A percentile compares a stretch with the other conserved stretches of the same genome.
phyloP scores from a whole-genome alignment of 129 eudicot genomes.

The Ambrosia artemisiifolia region DNA sequence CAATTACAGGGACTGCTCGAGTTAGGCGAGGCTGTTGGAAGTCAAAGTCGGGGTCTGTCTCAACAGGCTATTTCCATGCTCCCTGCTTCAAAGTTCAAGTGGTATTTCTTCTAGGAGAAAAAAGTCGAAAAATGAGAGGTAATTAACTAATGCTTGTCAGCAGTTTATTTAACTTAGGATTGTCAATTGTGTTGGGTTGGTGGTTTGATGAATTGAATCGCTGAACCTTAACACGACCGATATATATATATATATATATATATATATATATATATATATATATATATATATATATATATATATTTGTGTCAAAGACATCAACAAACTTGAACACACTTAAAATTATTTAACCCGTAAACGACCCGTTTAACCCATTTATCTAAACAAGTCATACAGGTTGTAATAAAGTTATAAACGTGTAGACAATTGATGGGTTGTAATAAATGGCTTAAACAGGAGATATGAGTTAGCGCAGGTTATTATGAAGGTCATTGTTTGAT shows the following conservation, averaged over 20 bases:
- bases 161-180: background rate
- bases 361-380: too few species aligned
- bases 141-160: background rate
- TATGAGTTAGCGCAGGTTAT: too few species aligned
- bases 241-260: too few species aligned
- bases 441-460: too few species aligned
- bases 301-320: background rate
- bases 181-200: background rate
- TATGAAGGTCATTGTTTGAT: too few species aligned
- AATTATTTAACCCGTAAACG: background rate
- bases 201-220: background rate
- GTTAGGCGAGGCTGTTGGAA: conserved; percentile 92
- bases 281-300: too few species aligned
- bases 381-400: too few species aligned
- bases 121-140: conserved; percentile 72
- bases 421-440: too few species aligned
- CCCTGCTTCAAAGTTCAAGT: conserved; percentile 76
- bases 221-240: background rate
- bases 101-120: conserved; percentile 69
- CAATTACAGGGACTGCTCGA: conserved; percentile 75
- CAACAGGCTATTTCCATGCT: conserved; percentile 67
- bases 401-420: too few species aligned
- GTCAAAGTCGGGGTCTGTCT: conserved; percentile 89
- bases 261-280: too few species aligned
- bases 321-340: background rate